Percentiles rank a stretch among this genome's conserved stretches.
These are phyloP conservation scores for Paspalum vaginatum DNA, from an alignment of 176 grass and related monocot genomes.

Conservation along the genomic window DNA sequence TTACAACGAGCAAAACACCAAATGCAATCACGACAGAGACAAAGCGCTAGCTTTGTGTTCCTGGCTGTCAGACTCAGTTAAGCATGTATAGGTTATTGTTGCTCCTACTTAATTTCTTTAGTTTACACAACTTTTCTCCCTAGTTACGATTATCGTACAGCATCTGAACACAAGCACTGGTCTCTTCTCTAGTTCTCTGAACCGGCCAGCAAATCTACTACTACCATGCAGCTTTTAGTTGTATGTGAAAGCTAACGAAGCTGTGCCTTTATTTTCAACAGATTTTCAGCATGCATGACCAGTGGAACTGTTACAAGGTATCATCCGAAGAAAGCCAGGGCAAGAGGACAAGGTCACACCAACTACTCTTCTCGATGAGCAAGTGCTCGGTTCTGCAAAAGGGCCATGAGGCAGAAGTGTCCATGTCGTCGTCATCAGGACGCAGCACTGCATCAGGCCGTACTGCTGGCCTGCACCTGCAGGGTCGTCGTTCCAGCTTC, in stretches of 20 bases:
- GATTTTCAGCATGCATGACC: constrained; percentile 86
- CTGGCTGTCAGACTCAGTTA: background rate
- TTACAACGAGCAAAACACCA: background rate
- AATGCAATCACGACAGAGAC: background rate
- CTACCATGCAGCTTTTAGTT: too few species aligned
- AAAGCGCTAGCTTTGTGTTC: background rate
- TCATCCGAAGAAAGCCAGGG: constrained; percentile 38
- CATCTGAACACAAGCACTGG: too few species aligned
- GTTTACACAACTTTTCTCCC: too few species aligned
- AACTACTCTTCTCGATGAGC: constrained; percentile 44
- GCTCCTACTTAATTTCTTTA: too few species aligned
- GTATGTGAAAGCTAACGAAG: background rate
- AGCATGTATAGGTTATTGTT: too few species aligned
- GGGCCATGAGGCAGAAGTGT: constrained; percentile 54
- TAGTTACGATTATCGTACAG: too few species aligned
- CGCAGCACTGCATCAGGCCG: too few species aligned
- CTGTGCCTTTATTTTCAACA: background rate
- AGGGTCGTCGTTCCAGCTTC: constrained; percentile 34
- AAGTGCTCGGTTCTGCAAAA: constrained; percentile 30
- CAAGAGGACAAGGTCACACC: constrained; percentile 7
- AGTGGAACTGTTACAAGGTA: constrained; percentile 70
- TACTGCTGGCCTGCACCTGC: too few species aligned
- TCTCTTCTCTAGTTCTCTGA: too few species aligned
- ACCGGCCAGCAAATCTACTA: too few species aligned
- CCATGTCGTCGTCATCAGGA: constrained; percentile 42